Base-by-base conservation (phyloP, 306 rosid genomes). In the Trifolium dubium region DNA sequence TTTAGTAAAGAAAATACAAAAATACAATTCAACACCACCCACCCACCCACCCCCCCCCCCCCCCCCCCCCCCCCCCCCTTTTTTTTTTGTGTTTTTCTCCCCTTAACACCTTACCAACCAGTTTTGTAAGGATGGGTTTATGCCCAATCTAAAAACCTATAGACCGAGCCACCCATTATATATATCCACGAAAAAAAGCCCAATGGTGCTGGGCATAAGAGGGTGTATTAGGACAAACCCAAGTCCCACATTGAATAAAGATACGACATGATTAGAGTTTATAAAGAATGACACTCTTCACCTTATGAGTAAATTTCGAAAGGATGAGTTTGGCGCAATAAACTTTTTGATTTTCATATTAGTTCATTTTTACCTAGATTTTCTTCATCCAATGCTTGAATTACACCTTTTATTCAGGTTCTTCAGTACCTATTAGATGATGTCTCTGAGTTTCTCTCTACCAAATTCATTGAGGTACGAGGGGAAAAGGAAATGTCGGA, bases 401-500 rank as follows among this genome's bases (percentile, higher is more conserved):
- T 78, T 72, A 43, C 71, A 56, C 82, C 56, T 82, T 58, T 59
- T 54, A 66, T 79, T 82, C 86, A 94, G 98, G 97, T 91, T 88
- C 96, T 71, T 80, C 97, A 89, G 50, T 94, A 80, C 88, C 76
- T 94, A 34, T 73, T 91, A 82, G 98, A 94, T 81, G 98, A 94
- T 12, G 89, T 94, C 74, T 89, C 94, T 68, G 85, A 88, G 73
- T 94, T 94, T 78, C 60, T 94, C 64, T 89, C 96, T 13, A 78
- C 86, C 64, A 86, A 83, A 82, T 82, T 59, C 67, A 40, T 79
- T 55, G 85, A 69, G 78, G 69, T 44, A 53, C 80, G 88, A 75
- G 74, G 75, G 79, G 85, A 86, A 68, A 83, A 11, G 67, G 88
- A 88, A 71, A 3, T 61, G 54, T 28, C 39, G 69, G 80, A 68